Evolutionary conservation across 2,329 filamentous ascomycete genomes (phyloP).

Genomic region (Geoglossum cookeanum): DNA sequence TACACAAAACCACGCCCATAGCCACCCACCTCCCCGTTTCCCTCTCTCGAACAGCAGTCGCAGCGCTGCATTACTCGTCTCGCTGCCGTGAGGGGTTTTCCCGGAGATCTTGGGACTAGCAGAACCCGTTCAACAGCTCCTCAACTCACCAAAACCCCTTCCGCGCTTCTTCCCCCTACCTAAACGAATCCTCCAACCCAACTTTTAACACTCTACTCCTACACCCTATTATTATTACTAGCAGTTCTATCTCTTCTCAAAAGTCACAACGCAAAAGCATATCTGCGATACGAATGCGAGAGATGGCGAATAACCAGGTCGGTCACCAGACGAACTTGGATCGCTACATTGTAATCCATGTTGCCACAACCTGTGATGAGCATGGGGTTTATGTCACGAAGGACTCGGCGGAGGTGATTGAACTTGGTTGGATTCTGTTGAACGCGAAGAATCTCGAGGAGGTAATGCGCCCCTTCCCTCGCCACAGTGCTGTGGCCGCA

Average conservation of each 20-base stretch:
- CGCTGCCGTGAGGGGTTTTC: not conserved
- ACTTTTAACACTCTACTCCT: not conserved
- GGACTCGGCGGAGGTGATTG: slow-evolving; percentile 97
- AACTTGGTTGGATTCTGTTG: slow-evolving; percentile 93
- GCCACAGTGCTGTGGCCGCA: not conserved
- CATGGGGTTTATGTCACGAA: slow-evolving; percentile 99
- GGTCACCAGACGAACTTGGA: slow-evolving; percentile 53
- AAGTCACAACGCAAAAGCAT: not conserved
- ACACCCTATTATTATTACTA: not conserved
- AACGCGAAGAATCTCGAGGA: slow-evolving; percentile 84
- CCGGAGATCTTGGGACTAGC: not conserved
- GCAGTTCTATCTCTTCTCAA: not conserved
- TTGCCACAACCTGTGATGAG: slow-evolving; percentile 96
- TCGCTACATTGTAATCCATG: slow-evolving; percentile 94
- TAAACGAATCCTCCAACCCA: not conserved
- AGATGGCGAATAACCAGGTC: slow-evolving; percentile 4
- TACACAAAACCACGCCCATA: not conserved
- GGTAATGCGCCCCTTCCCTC: slow-evolving; percentile 35
- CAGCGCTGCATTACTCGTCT: not conserved
- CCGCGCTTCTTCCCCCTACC: not conserved
- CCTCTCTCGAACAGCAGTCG: not conserved
- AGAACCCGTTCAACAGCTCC: not conserved
- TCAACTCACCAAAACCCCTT: not conserved
- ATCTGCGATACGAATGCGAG: not conserved
- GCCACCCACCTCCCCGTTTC: not conserved